A percentile compares a stretch with the other conserved stretches of the same genome.
Evolutionary conservation across 371 early-diverging fungal genomes (phyloP).

Genomic region (Apophysomyces variabilis): DNA sequence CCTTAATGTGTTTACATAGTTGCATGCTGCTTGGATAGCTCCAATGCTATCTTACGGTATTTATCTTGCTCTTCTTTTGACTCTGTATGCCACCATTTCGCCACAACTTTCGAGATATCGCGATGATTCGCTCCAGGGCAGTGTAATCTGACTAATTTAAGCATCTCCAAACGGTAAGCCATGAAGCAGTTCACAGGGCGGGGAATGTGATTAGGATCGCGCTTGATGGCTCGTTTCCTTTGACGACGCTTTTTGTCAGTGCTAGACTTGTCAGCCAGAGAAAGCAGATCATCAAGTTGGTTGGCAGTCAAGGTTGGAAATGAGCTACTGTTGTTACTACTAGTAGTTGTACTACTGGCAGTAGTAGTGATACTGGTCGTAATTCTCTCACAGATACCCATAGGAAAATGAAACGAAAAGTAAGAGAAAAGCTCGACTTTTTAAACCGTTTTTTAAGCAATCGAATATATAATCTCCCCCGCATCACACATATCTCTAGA

Average conservation of each 20-base stretch:
- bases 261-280: background rate
- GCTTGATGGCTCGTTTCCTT: background rate
- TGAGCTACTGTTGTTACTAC: background rate
- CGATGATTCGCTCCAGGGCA: conserved; percentile 27
- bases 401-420: background rate
- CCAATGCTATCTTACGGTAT: background rate
- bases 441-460: background rate
- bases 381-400: too few species aligned
- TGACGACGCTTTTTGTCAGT: background rate
- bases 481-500: too few species aligned
- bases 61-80: background rate
- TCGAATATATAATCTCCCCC: background rate
- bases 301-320: background rate
- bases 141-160: conserved; percentile 9
- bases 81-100: conserved; percentile 19
- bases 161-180: conserved; percentile 21
- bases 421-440: background rate
- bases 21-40: background rate
- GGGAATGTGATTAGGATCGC: conserved; percentile 12
- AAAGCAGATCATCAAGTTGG: background rate
- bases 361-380: too few species aligned
- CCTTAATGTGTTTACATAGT: background rate
- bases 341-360: too few species aligned
- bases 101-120: conserved; percentile 24
- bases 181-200: conserved; percentile 27